These are phyloP conservation scores for Nannochloris sp. DNA, from an alignment of 139 green algal species.

Conservation along the genomic window DNA sequence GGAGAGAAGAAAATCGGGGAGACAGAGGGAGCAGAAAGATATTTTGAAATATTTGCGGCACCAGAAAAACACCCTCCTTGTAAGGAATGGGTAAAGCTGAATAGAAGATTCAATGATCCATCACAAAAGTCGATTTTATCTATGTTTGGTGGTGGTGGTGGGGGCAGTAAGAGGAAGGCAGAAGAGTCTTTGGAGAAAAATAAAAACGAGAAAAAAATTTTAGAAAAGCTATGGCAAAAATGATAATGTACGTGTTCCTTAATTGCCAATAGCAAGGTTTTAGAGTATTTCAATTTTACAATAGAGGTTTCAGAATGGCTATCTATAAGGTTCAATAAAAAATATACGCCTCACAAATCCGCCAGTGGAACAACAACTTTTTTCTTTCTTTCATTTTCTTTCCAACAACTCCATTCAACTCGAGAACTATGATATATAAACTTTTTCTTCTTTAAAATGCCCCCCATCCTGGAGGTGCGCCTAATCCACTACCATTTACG, in stretches of 20 bases:
- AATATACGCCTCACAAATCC: too few species aligned
- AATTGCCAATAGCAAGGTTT: too few species aligned
- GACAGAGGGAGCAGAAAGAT: too few species aligned
- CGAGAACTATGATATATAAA: not conserved
- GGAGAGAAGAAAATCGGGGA: too few species aligned
- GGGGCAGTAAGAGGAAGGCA: constrained; percentile 5
- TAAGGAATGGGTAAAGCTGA: constrained; percentile 14
- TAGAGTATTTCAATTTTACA: too few species aligned
- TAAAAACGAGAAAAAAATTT: not conserved
- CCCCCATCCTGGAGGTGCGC: not conserved
- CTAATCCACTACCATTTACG: too few species aligned
- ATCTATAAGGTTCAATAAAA: too few species aligned
- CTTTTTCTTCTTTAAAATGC: not conserved
- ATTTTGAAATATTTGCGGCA: too few species aligned
- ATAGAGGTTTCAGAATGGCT: too few species aligned
- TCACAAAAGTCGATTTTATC: constrained; percentile 34
- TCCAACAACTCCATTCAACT: not conserved
- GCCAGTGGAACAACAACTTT: too few species aligned
- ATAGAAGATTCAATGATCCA: constrained; percentile 33
- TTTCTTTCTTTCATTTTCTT: not conserved
- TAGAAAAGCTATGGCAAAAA: not conserved
- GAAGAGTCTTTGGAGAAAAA: not conserved
- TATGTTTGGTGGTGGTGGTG: too few species aligned
- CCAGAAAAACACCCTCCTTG: not conserved
- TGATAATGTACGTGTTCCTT: not conserved